Percentiles rank a stretch among this genome's conserved stretches.
Conservation (phyloP, 83 land plant species). For the Thuja plicata region DNA sequence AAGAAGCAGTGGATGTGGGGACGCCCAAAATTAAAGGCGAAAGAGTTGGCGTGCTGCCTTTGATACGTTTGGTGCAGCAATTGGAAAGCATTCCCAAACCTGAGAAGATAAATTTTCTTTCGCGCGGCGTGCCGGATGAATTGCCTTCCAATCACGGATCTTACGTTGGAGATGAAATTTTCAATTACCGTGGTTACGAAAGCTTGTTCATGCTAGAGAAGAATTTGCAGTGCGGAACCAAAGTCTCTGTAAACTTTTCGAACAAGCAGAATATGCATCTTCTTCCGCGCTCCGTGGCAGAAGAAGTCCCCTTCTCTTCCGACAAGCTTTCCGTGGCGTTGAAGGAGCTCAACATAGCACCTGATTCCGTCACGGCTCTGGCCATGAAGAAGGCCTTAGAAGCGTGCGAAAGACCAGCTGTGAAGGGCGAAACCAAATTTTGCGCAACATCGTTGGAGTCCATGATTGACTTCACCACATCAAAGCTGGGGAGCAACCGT, state of each 20-base stretch:
- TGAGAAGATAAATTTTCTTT: no score
- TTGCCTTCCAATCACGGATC: no score
- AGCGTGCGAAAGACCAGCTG: constrained; percentile 33
- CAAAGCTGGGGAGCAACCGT: constrained; percentile 28
- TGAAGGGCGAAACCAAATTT: constrained; percentile 36
- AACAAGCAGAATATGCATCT: background rate
- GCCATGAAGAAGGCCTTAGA: constrained; percentile 29
- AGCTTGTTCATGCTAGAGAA: background rate
- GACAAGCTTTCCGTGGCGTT: constrained; percentile 26
- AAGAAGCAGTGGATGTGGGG: no score
- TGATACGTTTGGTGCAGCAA: no score
- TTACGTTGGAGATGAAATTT: background rate
- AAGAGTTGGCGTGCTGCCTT: no score
- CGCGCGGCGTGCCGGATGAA: no score
- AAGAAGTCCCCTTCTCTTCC: constrained; percentile 35
- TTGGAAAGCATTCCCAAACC: no score
- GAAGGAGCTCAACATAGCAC: constrained; percentile 22
- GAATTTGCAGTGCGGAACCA: background rate
- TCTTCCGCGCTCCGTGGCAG: constrained; percentile 28
- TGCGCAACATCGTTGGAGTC: constrained; percentile 47
- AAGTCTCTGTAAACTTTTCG: background rate
- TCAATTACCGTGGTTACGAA: background rate
- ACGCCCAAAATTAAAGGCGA: no score
- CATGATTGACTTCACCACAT: constrained; percentile 38
- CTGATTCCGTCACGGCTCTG: constrained; percentile 24